A percentile compares a stretch with the other conserved stretches of the same genome.
phyloP scores from a whole-genome alignment of 495 filamentous ascomycete genomes.

The Saxophila tyrrhenica region DNA sequence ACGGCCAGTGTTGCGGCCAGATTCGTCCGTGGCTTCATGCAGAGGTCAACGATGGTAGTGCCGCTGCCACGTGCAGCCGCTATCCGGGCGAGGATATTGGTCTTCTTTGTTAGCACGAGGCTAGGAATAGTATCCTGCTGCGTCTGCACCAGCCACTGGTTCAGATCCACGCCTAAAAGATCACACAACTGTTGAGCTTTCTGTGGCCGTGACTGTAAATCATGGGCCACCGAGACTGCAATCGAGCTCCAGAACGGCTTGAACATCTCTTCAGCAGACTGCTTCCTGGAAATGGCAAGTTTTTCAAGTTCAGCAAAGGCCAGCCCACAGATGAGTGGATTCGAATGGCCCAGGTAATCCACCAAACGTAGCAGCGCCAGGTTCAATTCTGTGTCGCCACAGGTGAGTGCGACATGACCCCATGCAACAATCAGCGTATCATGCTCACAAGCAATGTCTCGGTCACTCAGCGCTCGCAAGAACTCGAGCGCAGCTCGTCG shows the following conservation, averaged over 20 bases:
- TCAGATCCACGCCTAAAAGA: slow-evolving; percentile 58
- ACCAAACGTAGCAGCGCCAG: slow-evolving; percentile 71
- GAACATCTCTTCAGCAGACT: slow-evolving; percentile 55
- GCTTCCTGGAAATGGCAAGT: slow-evolving; percentile 50
- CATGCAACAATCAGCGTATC: slow-evolving; percentile 80
- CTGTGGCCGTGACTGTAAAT: slow-evolving; percentile 67
- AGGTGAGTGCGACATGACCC: slow-evolving; percentile 63
- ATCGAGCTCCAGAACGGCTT: slow-evolving; percentile 79
- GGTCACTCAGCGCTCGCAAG: slow-evolving; percentile 58
- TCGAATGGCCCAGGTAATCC: slow-evolving; percentile 75
- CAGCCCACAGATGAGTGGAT: slow-evolving; percentile 62
- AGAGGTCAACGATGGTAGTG: slow-evolving; percentile 46
- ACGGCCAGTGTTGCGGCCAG: slow-evolving; percentile 67
- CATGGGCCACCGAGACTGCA: slow-evolving; percentile 66
- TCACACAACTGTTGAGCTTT: slow-evolving; percentile 72
- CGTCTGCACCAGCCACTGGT: slow-evolving; percentile 62
- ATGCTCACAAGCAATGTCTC: slow-evolving; percentile 49
- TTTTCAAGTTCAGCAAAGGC: slow-evolving; percentile 67
- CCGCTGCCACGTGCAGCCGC: slow-evolving; percentile 57
- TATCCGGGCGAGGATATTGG: slow-evolving; percentile 69
- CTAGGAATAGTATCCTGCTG: slow-evolving; percentile 75
- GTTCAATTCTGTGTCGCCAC: slow-evolving; percentile 67
- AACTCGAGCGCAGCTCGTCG: slow-evolving; percentile 53
- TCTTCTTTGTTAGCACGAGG: slow-evolving; percentile 64
- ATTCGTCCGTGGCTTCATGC: slow-evolving; percentile 52